Base-by-base conservation (phyloP, 345 rosid genomes). In the Linum lewisii region DNA sequence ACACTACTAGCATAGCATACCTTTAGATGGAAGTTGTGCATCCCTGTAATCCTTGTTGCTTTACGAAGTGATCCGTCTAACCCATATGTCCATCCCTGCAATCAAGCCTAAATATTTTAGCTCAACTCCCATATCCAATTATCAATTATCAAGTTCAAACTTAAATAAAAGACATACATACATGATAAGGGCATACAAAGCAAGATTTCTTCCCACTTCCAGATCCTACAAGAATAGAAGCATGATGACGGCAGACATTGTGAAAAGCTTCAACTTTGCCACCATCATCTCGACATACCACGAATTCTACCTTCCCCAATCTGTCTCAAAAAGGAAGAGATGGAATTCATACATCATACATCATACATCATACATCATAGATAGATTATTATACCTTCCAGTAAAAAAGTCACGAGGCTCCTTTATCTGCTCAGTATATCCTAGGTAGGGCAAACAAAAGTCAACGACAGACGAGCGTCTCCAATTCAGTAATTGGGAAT, bases 161-260 rank as follows among this genome's bases (percentile, higher is more conserved):
- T n/a, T n/a, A n/a, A n/a, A n/a, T n/a, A n/a, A n/a, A n/a, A n/a
- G n/a, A n/a, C n/a, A n/a, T n/a, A n/a, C 78, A 77, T 60, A 88
- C 98, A 77, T 88, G 98, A 69, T 88, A 88, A 68, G 95, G 98
- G 81, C 96, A 92, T 0, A 85, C 83, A 63, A 88, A 86, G 71
- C 98, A 86, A 47, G 95, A 78, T 60, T 72, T 88, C 34, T 69
- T 75, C 55, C 98, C 96, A 60, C 68, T 68, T 63, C 95, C 98
- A 29, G 79, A 73, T 0, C n/a, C n/a, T n/a, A 88, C 90, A 68
- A 91, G 84, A 71, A 91, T 75, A 55, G 95, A 82, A 21, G 95
- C 96, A 70, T 86, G 98, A 63, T 91, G 98, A 56, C 96, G 82
- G 62, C 98, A 88, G 19, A 88, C 98, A 69, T 91, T 91, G 66